A percentile compares a stretch with the other conserved stretches of the same genome.
Evolutionary conservation across 345 rosid genomes (phyloP).

Genomic region (Populus euphratica): DNA sequence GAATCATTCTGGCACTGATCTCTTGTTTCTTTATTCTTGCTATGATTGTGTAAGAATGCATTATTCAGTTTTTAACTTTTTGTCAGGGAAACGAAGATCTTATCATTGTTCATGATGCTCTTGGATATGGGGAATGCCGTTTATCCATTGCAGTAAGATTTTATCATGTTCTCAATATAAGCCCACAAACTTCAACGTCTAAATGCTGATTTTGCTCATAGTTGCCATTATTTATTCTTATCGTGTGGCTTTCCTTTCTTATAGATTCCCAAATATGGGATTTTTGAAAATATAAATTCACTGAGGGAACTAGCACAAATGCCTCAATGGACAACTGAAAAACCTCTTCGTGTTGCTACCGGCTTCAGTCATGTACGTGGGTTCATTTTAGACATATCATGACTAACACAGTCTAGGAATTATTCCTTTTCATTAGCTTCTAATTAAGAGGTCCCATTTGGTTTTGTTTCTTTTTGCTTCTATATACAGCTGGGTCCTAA

Average conservation of each 20-base stretch:
- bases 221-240: neutral
- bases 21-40: neutral
- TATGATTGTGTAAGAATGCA: neutral
- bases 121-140: slow-evolving; percentile 86
- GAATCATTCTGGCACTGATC: too few relatives aligned
- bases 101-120: slow-evolving; percentile 80
- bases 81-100: slow-evolving; percentile 82
- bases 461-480: slow-evolving; percentile 22
- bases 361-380: slow-evolving; percentile 81
- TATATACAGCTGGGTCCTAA: slow-evolving; percentile 75
- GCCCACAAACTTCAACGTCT: neutral
- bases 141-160: slow-evolving; percentile 78
- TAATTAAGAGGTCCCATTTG: slow-evolving; percentile 5
- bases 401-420: neutral
- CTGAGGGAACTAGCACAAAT: slow-evolving; percentile 70
- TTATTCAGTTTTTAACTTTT: neutral
- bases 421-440: slow-evolving; percentile 5
- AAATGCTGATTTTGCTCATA: neutral
- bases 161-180: neutral
- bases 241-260: slow-evolving; percentile 14
- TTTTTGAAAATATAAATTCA: slow-evolving; percentile 86
- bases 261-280: slow-evolving; percentile 89
- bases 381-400: neutral
- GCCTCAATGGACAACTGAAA: slow-evolving; percentile 85
- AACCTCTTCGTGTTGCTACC: slow-evolving; percentile 87